Percentiles rank a stretch among this genome's conserved stretches.
Evolutionary conservation across 1,284 basidiomycete species (phyloP).

Genomic region (Ustilago loliicola): DNA sequence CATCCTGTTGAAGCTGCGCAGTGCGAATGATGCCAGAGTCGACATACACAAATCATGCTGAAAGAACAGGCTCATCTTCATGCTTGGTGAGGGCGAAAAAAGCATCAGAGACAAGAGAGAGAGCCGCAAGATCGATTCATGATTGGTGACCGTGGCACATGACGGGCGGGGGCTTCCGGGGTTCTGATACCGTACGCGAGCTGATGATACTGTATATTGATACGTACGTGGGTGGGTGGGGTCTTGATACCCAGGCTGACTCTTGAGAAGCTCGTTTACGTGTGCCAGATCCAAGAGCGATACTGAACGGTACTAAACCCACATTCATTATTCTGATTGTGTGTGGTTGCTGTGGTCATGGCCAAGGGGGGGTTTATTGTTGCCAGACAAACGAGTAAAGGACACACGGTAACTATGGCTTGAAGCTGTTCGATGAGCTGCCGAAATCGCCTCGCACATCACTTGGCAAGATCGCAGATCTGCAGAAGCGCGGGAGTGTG

Average conservation of each 20-base stretch:
- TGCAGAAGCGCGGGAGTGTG: neutral
- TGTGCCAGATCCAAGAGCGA: too few relatives aligned
- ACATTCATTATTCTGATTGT: too few relatives aligned
- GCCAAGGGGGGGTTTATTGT: neutral
- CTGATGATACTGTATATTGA: too few relatives aligned
- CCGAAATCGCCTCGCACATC: neutral
- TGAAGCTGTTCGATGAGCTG: neutral
- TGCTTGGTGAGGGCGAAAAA: too few relatives aligned
- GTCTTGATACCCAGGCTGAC: neutral
- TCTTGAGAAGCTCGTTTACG: neutral
- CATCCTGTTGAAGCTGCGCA: too few relatives aligned
- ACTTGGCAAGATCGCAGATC: neutral
- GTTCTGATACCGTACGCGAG: neutral
- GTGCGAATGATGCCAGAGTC: too few relatives aligned
- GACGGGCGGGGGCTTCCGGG: neutral
- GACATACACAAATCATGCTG: too few relatives aligned
- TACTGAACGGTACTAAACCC: too few relatives aligned
- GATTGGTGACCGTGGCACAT: neutral
- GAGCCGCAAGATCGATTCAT: neutral
- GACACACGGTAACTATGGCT: neutral
- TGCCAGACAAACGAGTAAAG: neutral
- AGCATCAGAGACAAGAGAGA: too few relatives aligned
- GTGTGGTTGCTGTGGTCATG: too few relatives aligned
- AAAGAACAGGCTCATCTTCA: too few relatives aligned
- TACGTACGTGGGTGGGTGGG: too few relatives aligned